A percentile compares a stretch with the other conserved stretches of the same genome.
phyloP scores from a whole-genome alignment of 2,329 filamentous ascomycete genomes.

The Sclerotinia trifoliorum region DNA sequence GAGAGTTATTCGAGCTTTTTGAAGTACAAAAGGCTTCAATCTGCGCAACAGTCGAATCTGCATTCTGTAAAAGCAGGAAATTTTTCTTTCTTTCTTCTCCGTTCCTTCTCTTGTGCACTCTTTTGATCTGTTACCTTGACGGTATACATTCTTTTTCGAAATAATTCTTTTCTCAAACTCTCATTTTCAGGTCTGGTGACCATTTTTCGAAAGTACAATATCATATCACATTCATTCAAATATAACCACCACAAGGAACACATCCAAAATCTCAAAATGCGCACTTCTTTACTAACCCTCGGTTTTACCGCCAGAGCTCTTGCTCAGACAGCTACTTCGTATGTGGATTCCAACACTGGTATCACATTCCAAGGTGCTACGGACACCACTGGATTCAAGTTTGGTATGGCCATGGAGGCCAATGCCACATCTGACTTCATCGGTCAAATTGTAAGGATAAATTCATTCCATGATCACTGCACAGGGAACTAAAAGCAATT shows the following conservation, averaged over 20 bases:
- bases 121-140: conserved; percentile 16
- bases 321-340: conserved; percentile 34
- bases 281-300: conserved; percentile 13
- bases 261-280: conserved; percentile 12
- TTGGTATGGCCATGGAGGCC: conserved; percentile 53
- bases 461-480: background rate
- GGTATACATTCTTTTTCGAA: conserved; percentile 21
- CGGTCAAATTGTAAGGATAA: conserved; percentile 50
- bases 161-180: conserved; percentile 18
- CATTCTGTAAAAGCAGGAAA: conserved; percentile 1
- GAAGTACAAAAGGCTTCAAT: conserved; percentile 19
- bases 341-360: conserved; percentile 47
- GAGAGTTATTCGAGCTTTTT: background rate
- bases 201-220: background rate
- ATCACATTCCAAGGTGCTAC: conserved; percentile 46
- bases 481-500: background rate
- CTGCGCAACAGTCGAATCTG: background rate
- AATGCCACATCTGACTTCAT: conserved; percentile 52
- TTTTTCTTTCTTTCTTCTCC: conserved; percentile 12
- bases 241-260: background rate
- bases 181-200: conserved; percentile 21
- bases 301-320: conserved; percentile 16
- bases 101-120: conserved; percentile 5
- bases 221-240: conserved; percentile 18
- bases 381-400: conserved; percentile 44